Evolutionary conservation across 75 land plant genomes (phyloP).

Genomic region (Cupressus sempervirens): DNA sequence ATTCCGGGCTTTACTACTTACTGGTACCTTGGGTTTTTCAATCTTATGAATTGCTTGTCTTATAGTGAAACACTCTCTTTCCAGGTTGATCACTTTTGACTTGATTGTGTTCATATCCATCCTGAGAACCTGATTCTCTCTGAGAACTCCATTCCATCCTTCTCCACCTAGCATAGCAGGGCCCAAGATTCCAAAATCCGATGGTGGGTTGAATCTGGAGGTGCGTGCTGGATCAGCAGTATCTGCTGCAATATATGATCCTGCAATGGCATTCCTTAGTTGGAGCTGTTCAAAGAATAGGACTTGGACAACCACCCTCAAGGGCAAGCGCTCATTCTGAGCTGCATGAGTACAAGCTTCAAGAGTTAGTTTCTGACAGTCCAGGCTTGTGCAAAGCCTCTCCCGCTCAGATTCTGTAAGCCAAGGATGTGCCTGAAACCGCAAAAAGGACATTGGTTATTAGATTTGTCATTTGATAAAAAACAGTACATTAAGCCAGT

Average conservation of each 20-base stretch:
- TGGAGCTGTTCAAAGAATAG: slow-evolving; percentile 94
- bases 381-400: slow-evolving; percentile 58
- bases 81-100: slow-evolving; percentile 65
- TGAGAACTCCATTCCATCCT: slow-evolving; percentile 50
- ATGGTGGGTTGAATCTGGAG: slow-evolving; percentile 11
- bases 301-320: slow-evolving; percentile 76
- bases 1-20: slow-evolving; percentile 10
- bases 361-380: slow-evolving; percentile 80
- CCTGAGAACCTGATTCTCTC: slow-evolving; percentile 77
- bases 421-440: slow-evolving; percentile 72
- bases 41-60: slow-evolving; percentile 64
- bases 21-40: slow-evolving; percentile 27
- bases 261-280: slow-evolving; percentile 76
- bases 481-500: neutral
- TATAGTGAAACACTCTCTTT: slow-evolving; percentile 73
- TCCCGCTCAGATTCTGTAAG: slow-evolving; percentile 63
- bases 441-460: neutral
- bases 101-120: slow-evolving; percentile 83
- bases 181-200: slow-evolving; percentile 6
- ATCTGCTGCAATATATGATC: slow-evolving; percentile 36
- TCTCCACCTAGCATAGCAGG: slow-evolving; percentile 1
- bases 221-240: slow-evolving; percentile 18
- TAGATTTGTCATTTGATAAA: neutral
- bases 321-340: slow-evolving; percentile 80
- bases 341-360: slow-evolving; percentile 96